Base-by-base conservation (phyloP, 129 eudicot genomes). In the Lactuca saligna region DNA sequence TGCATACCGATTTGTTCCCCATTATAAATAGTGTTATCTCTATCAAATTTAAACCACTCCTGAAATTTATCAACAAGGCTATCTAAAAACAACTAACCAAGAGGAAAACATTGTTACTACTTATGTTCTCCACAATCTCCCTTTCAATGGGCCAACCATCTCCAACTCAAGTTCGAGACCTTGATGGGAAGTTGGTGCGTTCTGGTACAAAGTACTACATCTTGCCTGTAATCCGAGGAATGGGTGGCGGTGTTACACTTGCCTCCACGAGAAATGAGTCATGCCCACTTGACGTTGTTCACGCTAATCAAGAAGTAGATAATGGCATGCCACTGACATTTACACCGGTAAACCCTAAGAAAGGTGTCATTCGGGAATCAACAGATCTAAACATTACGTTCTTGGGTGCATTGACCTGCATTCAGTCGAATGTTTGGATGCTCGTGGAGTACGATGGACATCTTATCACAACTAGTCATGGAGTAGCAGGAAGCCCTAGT, bases 221-320 rank as follows among this genome's bases (percentile, higher is more conserved):
- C 57, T 67, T 83, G 65, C 96, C 96, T 0, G 92, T 66, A 0
- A 2, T 79, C 57, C 86, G 86, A 5, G 95, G 95, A 59, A 61
- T 37, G 67, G 49, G 58, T 70, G 5, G 55, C 78, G 7, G 83
- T n/a, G n/a, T n/a, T n/a, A n/a, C n/a, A n/a, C n/a, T n/a, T n/a
- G n/a, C n/a, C n/a, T n/a, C n/a, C n/a, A n/a, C n/a, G n/a, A n/a
- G n/a, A n/a, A n/a, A n/a, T n/a, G n/a, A n/a, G n/a, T n/a, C n/a
- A n/a, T n/a, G 93, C 75, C 89, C 89, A 0, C 79, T 81, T 14
- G 81, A 63, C n/a, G n/a, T n/a, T n/a, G n/a, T n/a, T n/a, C n/a
- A n/a, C n/a, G n/a, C n/a, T n/a, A n/a, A n/a, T n/a, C n/a, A n/a
- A n/a, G n/a, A n/a, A n/a, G n/a, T n/a, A n/a, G n/a, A n/a, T n/a